Evolutionary conservation across 352 stramenopile genomes (phyloP), one percentile per base, ranked within the genome.

Genomic region (Phytophthora syringae): DNA sequence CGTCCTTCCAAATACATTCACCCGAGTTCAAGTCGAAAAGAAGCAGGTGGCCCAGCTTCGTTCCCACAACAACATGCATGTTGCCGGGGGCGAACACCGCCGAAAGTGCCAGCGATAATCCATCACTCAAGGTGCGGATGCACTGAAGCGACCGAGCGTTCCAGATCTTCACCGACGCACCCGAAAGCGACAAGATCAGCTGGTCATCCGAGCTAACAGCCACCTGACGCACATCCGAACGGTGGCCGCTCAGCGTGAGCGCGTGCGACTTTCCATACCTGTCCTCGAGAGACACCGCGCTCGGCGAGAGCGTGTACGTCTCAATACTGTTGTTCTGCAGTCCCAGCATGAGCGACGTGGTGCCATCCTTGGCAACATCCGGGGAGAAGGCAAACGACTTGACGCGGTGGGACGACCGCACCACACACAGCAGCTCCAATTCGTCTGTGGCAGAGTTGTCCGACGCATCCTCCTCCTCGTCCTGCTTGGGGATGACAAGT

Each of bases 61-160:
- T 99, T 52, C 98, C 98, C 22, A 99, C 82, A 15, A 99, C 76
- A 18, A 99, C 89, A 80, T 99, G 94, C 65, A 97, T 97, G 79
- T 99, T 98, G 15, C 97, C 98, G 2, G 97, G 97, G 18, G 98
- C 85, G 69, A 99, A 99, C 21, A 82, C 88, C 13, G 89, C 87
- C 63, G 91, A 99, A 6, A 99, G 86, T 43, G 93, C 97, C 16
- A 93, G 65, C 28, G 77, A 87, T 82, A 97, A 39, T 44, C 76
- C 79, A 52, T 94, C 84, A 18, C 71, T 90, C 32, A 98, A 71
- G 34, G 88, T 98, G 3, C 94, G 89, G 50, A 98, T 92, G 53
- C 90, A 98, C 64, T 97, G 85, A 71, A 94, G 78, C 5, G 90
- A 97, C 7, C 84, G 82, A 28, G 87, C 86, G 63, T 97, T 98